Evolutionary conservation across 768 basidiomycete species (phyloP).

Genomic region (Crassisporium funariophilum): DNA sequence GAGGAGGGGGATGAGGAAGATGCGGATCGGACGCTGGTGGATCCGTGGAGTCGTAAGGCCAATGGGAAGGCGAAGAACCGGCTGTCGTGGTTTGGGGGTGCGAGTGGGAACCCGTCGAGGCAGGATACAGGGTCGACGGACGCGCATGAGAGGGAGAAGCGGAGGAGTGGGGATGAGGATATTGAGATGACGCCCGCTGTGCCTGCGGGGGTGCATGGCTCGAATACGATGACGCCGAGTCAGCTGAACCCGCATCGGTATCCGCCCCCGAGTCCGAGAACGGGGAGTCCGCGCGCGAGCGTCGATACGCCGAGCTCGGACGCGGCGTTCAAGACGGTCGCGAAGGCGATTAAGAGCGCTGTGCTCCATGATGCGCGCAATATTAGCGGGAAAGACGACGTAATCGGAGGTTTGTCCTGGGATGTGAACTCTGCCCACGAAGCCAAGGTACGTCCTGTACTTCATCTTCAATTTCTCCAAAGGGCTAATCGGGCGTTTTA

Average conservation of each 20-base stretch:
- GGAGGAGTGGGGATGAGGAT: constrained; percentile 15
- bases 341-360: constrained; percentile 66
- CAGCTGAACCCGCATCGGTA: constrained; percentile 39
- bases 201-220: constrained; percentile 11
- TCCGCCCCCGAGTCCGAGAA: constrained; percentile 33
- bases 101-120: neutral
- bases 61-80: constrained; percentile 17
- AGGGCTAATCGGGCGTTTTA: constrained; percentile 1
- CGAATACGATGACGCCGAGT: constrained; percentile 17
- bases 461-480: neutral
- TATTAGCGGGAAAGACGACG: constrained; percentile 52
- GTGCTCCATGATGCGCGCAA: constrained; percentile 78
- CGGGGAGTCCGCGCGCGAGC: constrained; percentile 29
- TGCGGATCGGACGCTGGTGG: constrained; percentile 13
- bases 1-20: constrained; percentile 20
- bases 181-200: constrained; percentile 19
- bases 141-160: constrained; percentile 5
- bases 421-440: constrained; percentile 59
- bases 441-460: constrained; percentile 55
- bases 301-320: constrained; percentile 28
- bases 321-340: constrained; percentile 54
- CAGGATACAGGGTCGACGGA: neutral
- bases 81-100: constrained; percentile 14
- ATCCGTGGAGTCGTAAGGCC: constrained; percentile 13
- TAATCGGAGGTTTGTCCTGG: constrained; percentile 47